Evolutionary conservation across 192 early-diverging fungal species (phyloP).

Genomic region (Backusella circina): DNA sequence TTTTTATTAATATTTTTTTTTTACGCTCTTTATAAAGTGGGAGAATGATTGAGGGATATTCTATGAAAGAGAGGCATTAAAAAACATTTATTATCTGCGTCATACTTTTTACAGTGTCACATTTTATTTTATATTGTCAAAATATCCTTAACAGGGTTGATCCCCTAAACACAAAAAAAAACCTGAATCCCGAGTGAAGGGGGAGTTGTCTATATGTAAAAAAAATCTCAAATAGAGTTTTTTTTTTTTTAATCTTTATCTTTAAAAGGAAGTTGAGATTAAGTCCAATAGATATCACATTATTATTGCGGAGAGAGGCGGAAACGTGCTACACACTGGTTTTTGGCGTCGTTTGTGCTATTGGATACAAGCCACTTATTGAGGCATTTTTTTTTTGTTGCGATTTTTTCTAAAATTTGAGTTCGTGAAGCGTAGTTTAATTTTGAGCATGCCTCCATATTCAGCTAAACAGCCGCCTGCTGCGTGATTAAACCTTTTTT

Average conservation of each 20-base stretch:
- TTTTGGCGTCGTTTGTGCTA: constrained; percentile 11
- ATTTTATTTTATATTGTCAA: background rate
- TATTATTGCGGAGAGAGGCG: constrained; percentile 3
- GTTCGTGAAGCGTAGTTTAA: background rate
- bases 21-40: background rate
- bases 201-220: background rate
- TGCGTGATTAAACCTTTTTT: constrained; percentile 6
- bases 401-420: constrained; percentile 1
- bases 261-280: constrained; percentile 3
- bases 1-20: background rate
- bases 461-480: background rate
- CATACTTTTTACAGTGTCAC: background rate
- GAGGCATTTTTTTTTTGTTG: constrained; percentile 11
- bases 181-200: background rate
- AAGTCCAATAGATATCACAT: constrained; percentile 1
- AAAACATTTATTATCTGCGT: background rate
- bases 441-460: background rate
- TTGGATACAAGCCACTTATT: constrained; percentile 12
- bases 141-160: background rate
- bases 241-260: constrained; percentile 1
- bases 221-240: background rate
- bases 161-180: background rate
- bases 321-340: background rate
- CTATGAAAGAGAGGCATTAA: background rate
- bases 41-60: background rate